Base-by-base conservation (phyloP, 176 grass and related monocot genomes). In the Musa troglodytarum region DNA sequence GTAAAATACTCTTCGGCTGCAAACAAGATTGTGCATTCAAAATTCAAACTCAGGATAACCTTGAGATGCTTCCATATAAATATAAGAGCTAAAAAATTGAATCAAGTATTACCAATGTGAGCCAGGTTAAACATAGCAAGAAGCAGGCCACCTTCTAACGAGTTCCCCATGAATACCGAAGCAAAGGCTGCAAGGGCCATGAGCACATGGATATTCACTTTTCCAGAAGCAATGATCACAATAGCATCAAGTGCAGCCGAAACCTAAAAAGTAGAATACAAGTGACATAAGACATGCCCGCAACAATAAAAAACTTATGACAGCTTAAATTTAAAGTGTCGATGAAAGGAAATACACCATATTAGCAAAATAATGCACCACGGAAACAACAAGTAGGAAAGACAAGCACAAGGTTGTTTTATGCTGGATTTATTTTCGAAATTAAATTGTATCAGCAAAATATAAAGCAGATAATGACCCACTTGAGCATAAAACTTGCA, bases 101-200 rank as follows among this genome's bases (percentile, higher is more conserved):
- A 69, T 75, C 62, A 84, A 63, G 56, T 58, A 80, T 67, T 97
- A 97, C 94, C 94, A 11, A 97, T 97, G 74, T 97, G 94, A 65
- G 94, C 94, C 61, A 97, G 81, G 69, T 97, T 97, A 87, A 97
- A 97, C 94, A 97, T 97, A 56, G 94, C 90, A 82, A 97, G 90
- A 85, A 97, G 90, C 51, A 97, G 80, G n/a, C 90, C 94, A 75
- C 94, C 94, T 80, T 97, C 94, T 86, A 97, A 85, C 51, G 94
- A 81, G 58, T 97, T 97, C 24, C 94, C 94, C 94, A 97, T 97
- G 78, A 97, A 97, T 81, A 97, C 83, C 63, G 94, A 97, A 63
- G 90, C 90, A 89, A 97, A 97, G 63, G 94, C 94, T 83, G 94
- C 94, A 77, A 97, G 86, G 73, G 94, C 94, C 94, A 97, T 97